A percentile compares a stretch with the other conserved stretches of the same genome.
Conservation (phyloP, 805 yeast genomes). For the Debaryomyces hansenii region DNA sequence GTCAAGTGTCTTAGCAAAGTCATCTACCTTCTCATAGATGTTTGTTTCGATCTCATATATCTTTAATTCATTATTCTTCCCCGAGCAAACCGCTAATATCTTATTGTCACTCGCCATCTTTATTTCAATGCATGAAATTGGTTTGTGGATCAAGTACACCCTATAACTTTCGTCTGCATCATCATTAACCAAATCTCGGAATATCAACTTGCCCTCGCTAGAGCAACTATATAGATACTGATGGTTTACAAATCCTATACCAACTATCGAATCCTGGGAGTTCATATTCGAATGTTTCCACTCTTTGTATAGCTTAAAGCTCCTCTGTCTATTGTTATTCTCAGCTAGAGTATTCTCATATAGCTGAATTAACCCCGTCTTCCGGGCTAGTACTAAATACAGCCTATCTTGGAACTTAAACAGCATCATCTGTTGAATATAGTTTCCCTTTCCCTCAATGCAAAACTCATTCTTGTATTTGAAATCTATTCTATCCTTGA, state of each 20-base stretch:
- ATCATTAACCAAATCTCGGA: constrained; percentile 37
- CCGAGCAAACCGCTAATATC: constrained; percentile 22
- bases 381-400: constrained; percentile 24
- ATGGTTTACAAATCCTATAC: constrained; percentile 23
- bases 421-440: constrained; percentile 20
- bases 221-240: constrained; percentile 35
- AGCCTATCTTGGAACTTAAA: constrained; percentile 18
- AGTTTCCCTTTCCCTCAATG: constrained; percentile 12
- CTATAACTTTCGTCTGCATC: constrained; percentile 30
- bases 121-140: constrained; percentile 22
- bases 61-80: constrained; percentile 26
- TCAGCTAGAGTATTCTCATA: constrained; percentile 16
- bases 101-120: constrained; percentile 7
- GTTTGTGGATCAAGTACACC: constrained; percentile 24
- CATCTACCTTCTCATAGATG: not conserved
- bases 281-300: constrained; percentile 30
- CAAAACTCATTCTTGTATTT: constrained; percentile 16
- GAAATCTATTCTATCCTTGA: constrained; percentile 6
- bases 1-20: not conserved
- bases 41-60: constrained; percentile 21
- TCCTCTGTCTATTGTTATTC: constrained; percentile 1
- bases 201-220: constrained; percentile 29
- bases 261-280: constrained; percentile 22
- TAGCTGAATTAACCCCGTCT: constrained; percentile 29
- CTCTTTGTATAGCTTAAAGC: constrained; percentile 27